Conservation (phyloP, 1,284 basidiomycete species). For the Ustilago loliicola region DNA sequence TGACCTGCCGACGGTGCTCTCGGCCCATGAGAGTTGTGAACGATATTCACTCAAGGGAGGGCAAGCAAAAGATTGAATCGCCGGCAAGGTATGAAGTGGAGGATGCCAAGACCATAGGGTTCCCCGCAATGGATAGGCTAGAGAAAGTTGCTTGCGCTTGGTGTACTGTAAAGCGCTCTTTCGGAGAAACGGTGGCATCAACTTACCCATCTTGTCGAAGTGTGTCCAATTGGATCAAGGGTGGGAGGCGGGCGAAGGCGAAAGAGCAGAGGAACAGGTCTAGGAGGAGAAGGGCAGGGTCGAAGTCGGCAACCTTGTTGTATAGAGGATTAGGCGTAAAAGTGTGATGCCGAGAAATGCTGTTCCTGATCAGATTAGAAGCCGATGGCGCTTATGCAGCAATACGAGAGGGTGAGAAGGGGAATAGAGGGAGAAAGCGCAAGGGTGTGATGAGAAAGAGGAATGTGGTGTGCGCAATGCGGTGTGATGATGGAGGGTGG, state of each 20-base stretch:
- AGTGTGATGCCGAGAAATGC: neutral
- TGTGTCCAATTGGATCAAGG: constrained; percentile 2
- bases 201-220: constrained; percentile 44
- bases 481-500: constrained; percentile 44
- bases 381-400: constrained; percentile 12
- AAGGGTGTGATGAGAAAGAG: constrained; percentile 10
- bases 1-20: neutral
- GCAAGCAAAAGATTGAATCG: neutral
- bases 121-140: constrained; percentile 5
- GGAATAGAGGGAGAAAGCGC: neutral
- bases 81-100: neutral
- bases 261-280: neutral
- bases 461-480: constrained; percentile 17
- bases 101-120: neutral
- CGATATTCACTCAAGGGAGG: neutral
- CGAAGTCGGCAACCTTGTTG: constrained; percentile 22
- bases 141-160: neutral
- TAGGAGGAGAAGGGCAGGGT: constrained; percentile 6
- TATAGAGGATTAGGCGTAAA: neutral
- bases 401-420: neutral
- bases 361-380: constrained; percentile 15
- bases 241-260: neutral
- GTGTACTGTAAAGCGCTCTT: neutral
- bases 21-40: neutral
- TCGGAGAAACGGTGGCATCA: neutral